A percentile compares a stretch with the other conserved stretches of the same genome.
Conservation (phyloP, 1,139 yeast genomes). For the Meyerozyma sp. region DNA sequence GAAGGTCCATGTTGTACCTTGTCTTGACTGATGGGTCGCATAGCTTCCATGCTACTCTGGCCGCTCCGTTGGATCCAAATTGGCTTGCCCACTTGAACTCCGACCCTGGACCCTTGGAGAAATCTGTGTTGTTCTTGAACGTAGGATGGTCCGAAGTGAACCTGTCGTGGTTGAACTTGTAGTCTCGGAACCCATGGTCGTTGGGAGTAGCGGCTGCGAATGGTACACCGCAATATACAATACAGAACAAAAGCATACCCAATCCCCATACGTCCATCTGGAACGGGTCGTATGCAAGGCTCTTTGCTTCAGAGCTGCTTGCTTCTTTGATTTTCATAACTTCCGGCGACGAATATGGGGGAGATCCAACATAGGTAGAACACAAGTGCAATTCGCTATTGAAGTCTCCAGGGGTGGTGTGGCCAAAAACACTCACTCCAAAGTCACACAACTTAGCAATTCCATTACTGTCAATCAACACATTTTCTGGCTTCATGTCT, state of each 20-base stretch:
- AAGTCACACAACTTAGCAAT: conserved; percentile 69
- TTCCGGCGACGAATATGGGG: conserved; percentile 79
- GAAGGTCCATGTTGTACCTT: conserved; percentile 49
- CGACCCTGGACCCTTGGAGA: conserved; percentile 55
- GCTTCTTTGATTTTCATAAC: conserved; percentile 51
- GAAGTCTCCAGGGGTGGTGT: conserved; percentile 50
- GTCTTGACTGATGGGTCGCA: conserved; percentile 56
- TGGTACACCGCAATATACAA: conserved; percentile 57
- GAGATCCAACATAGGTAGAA: conserved; percentile 62
- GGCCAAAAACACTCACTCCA: conserved; percentile 67
- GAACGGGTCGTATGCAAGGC: conserved; percentile 57
- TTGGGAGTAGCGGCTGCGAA: conserved; percentile 47
- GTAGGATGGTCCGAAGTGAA: conserved; percentile 46
- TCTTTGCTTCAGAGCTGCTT: conserved; percentile 28
- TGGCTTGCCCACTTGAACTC: conserved; percentile 63
- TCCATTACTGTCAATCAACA: conserved; percentile 52
- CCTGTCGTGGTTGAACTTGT: conserved; percentile 46
- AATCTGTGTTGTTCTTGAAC: conserved; percentile 46
- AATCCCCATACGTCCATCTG: conserved; percentile 71
- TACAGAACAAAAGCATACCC: conserved; percentile 60
- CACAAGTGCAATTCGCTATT: conserved; percentile 41
- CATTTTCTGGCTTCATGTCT: conserved; percentile 65
- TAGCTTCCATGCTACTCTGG: conserved; percentile 71
- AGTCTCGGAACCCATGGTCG: conserved; percentile 57
- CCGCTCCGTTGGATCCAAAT: conserved; percentile 53